Evolutionary conservation across 1,139 yeast genomes (phyloP), one percentile per base, ranked within the genome.

Genomic region (Hanseniaspora uvarum): DNA sequence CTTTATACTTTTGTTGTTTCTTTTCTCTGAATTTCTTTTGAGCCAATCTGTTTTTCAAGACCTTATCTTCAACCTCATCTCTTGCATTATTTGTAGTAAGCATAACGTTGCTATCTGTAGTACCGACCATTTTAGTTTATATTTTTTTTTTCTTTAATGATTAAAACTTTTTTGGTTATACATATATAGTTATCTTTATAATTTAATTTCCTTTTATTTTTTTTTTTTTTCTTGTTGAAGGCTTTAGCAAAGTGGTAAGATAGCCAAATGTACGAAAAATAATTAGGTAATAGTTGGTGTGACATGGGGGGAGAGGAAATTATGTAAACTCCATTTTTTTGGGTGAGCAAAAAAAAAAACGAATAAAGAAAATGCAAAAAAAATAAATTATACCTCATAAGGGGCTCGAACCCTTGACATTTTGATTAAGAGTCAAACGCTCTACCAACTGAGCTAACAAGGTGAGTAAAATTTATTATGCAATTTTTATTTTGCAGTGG

Each of bases 1-100:
- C 96, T 64, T 81, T 78, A 81, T 92, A 77, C 63, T 85, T 87
- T 55, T 76, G 76, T 67, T 92, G 97, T 68, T 92, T 92, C 59
- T 98, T 78, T 68, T 92, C 97, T 58, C 98, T 75, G 68, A 88
- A 92, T 10, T 97, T 97, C 56, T 97, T 75, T 69, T 92, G 98
- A 21, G 98, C 98, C 7, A 96, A 96, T 63, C 98, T 76, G 68
- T 92, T 92, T 70, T 92, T 48, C 19, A 48, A 10, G n/a, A 48
- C 52, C 26, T 48, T 48, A 7, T 39, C 45, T 31, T 48, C 46
- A 23, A 48, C 40, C 5, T 41, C 46, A 12, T 39, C 34, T 28
- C 46, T 28, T 8, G 40, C 26, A 5, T 21, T 37, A n/a, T 12
- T 37, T 19, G 40, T 8, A 3, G 11, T 19, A 8, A 37, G 12